Evolutionary conservation across 805 yeast species (phyloP).

Genomic region (Metschnikowia arizonensis): DNA sequence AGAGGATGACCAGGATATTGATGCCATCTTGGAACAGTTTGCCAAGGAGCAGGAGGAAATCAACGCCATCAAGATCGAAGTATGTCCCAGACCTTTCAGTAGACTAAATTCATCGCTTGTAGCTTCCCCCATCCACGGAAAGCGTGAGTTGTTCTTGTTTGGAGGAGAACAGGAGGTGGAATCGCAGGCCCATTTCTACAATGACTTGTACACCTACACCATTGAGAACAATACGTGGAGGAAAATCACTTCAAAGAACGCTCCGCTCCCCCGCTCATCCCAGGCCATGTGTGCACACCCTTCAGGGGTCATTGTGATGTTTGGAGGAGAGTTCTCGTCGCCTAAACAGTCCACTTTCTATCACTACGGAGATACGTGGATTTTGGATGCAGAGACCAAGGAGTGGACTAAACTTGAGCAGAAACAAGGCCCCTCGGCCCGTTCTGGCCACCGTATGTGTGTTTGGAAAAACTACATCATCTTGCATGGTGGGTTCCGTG

Average conservation of each 20-base stretch:
- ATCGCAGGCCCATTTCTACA: constrained; percentile 63
- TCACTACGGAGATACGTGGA: constrained; percentile 96
- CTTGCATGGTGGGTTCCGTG: constrained; percentile 90
- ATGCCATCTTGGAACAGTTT: constrained; percentile 71
- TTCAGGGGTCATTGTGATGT: constrained; percentile 76
- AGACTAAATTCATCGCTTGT: constrained; percentile 74
- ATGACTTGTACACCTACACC: constrained; percentile 71
- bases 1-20: constrained; percentile 83
- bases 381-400: constrained; percentile 73
- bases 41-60: constrained; percentile 77
- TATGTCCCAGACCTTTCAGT: constrained; percentile 56
- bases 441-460: constrained; percentile 90
- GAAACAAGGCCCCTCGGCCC: constrained; percentile 71
- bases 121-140: constrained; percentile 69
- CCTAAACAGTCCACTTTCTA: constrained; percentile 95
- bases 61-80: constrained; percentile 62
- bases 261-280: constrained; percentile 90
- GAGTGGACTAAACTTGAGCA: constrained; percentile 88
- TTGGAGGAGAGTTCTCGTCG: constrained; percentile 96
- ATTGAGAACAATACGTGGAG: constrained; percentile 82
- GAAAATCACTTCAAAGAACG: constrained; percentile 68
- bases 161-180: constrained; percentile 78
- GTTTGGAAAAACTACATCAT: constrained; percentile 88
- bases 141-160: constrained; percentile 73
- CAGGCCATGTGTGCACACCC: constrained; percentile 94